These are phyloP conservation scores for Penicillium diatomitis DNA, from an alignment of 495 filamentous ascomycete species.

Conservation along the genomic window DNA sequence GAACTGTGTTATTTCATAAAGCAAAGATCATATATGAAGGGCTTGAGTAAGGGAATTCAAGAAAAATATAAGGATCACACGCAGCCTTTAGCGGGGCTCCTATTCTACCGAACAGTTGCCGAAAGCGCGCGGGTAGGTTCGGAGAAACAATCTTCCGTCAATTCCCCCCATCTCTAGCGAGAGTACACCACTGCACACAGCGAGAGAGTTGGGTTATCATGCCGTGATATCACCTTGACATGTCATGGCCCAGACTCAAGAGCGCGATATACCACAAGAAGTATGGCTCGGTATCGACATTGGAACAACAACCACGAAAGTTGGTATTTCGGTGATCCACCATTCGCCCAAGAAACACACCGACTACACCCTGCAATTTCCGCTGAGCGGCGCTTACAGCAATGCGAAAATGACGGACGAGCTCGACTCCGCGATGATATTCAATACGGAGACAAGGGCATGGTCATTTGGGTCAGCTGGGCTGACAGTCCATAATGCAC, in stretches of 20 bases:
- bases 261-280: neutral
- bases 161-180: too few species aligned
- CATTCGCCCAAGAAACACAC: neutral
- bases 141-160: too few species aligned
- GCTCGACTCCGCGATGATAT: neutral
- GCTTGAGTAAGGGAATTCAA: too few species aligned
- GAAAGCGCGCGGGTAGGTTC: too few species aligned
- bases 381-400: neutral
- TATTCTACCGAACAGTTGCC: too few species aligned
- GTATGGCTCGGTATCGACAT: neutral
- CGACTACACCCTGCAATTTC: neutral
- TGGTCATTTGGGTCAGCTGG: neutral
- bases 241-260: neutral
- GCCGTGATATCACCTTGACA: too few species aligned
- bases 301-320: neutral
- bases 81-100: too few species aligned
- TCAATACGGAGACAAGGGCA: neutral
- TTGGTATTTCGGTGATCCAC: neutral
- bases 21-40: too few species aligned
- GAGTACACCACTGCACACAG: too few species aligned
- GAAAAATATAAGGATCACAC: too few species aligned
- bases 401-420: neutral
- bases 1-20: too few species aligned
- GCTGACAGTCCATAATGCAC: neutral
- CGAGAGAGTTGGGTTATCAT: too few species aligned